Percentiles rank a stretch among this genome's conserved stretches.
These are phyloP conservation scores for Lichenothelia convexa DNA, from an alignment of 495 filamentous ascomycete species.

Conservation along the genomic window DNA sequence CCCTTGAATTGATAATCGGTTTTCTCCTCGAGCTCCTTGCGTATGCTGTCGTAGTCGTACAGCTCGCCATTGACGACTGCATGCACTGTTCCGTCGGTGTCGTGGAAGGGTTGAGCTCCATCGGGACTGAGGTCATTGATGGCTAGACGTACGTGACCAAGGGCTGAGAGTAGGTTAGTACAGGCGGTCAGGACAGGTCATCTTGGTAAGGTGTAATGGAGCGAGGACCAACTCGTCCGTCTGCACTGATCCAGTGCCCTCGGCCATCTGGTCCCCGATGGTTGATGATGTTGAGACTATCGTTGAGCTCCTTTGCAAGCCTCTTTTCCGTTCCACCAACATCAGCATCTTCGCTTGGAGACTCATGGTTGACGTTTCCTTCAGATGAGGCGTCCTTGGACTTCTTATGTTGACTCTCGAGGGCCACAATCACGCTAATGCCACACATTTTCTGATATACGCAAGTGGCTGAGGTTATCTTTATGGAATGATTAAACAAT, in stretches of 20 bases:
- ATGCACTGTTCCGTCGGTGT: conserved; percentile 22
- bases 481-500: no score
- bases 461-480: no score
- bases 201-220: neutral
- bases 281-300: conserved; percentile 22
- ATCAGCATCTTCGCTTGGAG: no score
- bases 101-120: conserved; percentile 30
- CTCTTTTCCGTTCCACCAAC: no score
- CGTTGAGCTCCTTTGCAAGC: conserved; percentile 7
- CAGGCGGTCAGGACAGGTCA: neutral
- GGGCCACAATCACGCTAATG: no score
- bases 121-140: conserved; percentile 32
- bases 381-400: no score
- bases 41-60: conserved; percentile 30
- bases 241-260: conserved; percentile 27
- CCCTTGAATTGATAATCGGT: conserved; percentile 24
- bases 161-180: conserved; percentile 9
- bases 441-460: no score
- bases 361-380: no score
- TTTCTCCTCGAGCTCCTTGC: conserved; percentile 13
- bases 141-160: conserved; percentile 29
- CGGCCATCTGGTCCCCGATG: conserved; percentile 31
- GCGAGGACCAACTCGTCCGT: conserved; percentile 20
- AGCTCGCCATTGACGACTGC: conserved; percentile 39
- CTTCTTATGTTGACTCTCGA: no score